These are phyloP conservation scores for Hypoxylon fragiforme DNA, from an alignment of 495 filamentous ascomycete species.

Conservation along the genomic window DNA sequence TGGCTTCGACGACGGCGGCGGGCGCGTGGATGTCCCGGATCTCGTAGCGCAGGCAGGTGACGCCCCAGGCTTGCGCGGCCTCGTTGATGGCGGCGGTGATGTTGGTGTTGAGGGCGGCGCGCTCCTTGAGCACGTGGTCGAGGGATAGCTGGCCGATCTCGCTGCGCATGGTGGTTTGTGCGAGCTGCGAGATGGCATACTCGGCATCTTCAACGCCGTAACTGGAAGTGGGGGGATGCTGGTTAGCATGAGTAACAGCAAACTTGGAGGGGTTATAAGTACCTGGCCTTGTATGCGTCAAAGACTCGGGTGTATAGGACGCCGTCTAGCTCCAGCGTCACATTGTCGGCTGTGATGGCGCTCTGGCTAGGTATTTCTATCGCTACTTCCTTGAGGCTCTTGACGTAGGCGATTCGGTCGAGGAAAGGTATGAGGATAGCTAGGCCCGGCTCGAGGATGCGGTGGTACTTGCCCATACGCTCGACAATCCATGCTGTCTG, in stretches of 20 bases:
- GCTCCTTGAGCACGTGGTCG: conserved; percentile 97
- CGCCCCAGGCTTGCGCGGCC: conserved; percentile 93
- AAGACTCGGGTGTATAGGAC: conserved; percentile 94
- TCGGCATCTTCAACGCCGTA: conserved; percentile 99
- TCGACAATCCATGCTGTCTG: conserved; percentile 99
- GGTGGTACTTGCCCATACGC: conserved; percentile 95
- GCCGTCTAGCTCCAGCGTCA: conserved; percentile 93
- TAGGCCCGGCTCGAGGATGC: conserved; percentile 87
- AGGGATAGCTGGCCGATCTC: conserved; percentile 96
- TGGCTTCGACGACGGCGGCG: conserved; percentile 86
- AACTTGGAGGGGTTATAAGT: conserved; percentile 25
- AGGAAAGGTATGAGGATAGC: conserved; percentile 88
- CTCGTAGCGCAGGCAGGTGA: conserved; percentile 94
- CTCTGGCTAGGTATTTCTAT: conserved; percentile 96
- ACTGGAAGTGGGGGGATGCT: conserved; percentile 49
- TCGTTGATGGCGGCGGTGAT: conserved; percentile 99
- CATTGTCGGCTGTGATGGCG: conserved; percentile 97
- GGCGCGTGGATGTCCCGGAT: conserved; percentile 98
- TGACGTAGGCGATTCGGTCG: conserved; percentile 97
- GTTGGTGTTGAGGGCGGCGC: conserved; percentile 91
- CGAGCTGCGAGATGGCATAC: conserved; percentile 96
- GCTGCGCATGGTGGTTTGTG: conserved; percentile 97
- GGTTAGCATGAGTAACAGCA: neutral
- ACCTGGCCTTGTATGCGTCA: conserved; percentile 96
- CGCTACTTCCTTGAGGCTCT: conserved; percentile 92